phyloP scores from a whole-genome alignment of 2,329 filamentous ascomycete genomes.

The Phialocephala subalpina region DNA sequence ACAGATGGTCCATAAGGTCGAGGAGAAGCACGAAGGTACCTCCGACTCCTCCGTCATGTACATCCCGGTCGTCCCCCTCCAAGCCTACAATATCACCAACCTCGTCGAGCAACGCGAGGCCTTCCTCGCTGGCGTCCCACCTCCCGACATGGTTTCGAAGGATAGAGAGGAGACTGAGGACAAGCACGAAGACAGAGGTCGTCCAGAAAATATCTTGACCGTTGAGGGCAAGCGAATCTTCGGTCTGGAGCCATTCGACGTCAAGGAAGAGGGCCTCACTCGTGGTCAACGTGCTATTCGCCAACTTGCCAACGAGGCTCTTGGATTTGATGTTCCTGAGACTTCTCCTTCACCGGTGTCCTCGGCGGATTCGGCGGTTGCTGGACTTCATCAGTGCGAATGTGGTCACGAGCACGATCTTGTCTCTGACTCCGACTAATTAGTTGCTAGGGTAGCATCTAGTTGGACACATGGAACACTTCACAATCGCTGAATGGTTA shows the following conservation, averaged over 20 bases:
- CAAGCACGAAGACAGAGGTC: slow-evolving; percentile 20
- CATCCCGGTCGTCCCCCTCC: slow-evolving; percentile 74
- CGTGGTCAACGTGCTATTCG: slow-evolving; percentile 17
- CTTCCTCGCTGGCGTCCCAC: slow-evolving; percentile 72
- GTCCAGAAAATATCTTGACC: slow-evolving; percentile 17
- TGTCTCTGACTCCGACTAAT: too few species aligned
- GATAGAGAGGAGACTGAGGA: slow-evolving; percentile 60
- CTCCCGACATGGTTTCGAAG: slow-evolving; percentile 75
- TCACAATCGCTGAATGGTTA: not conserved
- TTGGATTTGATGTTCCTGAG: slow-evolving; percentile 5
- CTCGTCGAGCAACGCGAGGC: slow-evolving; percentile 73
- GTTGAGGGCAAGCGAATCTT: slow-evolving; percentile 21
- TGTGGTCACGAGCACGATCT: too few species aligned
- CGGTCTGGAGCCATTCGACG: slow-evolving; percentile 23
- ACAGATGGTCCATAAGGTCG: slow-evolving; percentile 24
- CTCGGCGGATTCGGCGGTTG: too few species aligned
- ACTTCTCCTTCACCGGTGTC: too few species aligned
- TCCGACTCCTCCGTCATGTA: slow-evolving; percentile 22
- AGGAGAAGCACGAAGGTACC: slow-evolving; percentile 20
- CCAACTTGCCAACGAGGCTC: slow-evolving; percentile 18
- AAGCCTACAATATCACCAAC: slow-evolving; percentile 75
- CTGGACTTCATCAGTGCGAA: too few species aligned
- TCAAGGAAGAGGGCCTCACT: slow-evolving; percentile 19
- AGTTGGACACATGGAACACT: not conserved
- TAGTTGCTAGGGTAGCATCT: not conserved